Conservation (phyloP, 2,329 filamentous ascomycete genomes). For the Neofusicoccum cordaticola region DNA sequence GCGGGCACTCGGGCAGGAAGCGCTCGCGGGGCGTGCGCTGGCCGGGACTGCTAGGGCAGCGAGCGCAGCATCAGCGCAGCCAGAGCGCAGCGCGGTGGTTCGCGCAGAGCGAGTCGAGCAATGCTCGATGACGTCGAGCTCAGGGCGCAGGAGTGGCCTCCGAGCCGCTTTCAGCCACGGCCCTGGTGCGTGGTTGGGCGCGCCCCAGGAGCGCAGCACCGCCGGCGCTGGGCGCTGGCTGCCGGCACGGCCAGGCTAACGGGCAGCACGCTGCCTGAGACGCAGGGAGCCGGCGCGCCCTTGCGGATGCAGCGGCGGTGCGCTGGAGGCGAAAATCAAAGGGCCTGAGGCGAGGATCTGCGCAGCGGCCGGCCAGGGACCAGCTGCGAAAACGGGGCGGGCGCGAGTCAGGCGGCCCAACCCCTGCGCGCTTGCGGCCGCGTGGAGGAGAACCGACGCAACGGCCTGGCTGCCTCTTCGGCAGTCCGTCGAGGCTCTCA, state of each 20-base stretch:
- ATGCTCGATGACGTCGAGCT: neutral
- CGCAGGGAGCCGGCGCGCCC: conserved; percentile 5
- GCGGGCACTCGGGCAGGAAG: neutral
- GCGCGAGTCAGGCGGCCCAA: neutral
- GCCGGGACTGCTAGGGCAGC: neutral
- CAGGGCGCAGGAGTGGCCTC: conserved; percentile 4
- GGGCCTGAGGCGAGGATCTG: conserved; percentile 4
- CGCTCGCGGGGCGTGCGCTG: neutral
- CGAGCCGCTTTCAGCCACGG: neutral
- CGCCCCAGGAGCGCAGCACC: neutral
- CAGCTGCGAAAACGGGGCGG: conserved; percentile 7
- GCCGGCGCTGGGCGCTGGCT: neutral
- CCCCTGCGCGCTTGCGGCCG: neutral
- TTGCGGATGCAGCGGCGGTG: neutral
- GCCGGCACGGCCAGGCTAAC: no score
- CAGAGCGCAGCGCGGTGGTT: neutral
- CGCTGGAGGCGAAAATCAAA: neutral
- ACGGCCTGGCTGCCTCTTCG: neutral
- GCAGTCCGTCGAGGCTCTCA: neutral
- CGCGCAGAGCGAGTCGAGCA: neutral
- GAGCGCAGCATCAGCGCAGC: neutral
- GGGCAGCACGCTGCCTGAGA: neutral
- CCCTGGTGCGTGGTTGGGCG: neutral
- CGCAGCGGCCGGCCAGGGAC: neutral
- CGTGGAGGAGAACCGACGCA: conserved; percentile 3